These are phyloP conservation scores for Biscogniauxia marginata DNA, from an alignment of 2,329 filamentous ascomycete species.

Conservation along the genomic window DNA sequence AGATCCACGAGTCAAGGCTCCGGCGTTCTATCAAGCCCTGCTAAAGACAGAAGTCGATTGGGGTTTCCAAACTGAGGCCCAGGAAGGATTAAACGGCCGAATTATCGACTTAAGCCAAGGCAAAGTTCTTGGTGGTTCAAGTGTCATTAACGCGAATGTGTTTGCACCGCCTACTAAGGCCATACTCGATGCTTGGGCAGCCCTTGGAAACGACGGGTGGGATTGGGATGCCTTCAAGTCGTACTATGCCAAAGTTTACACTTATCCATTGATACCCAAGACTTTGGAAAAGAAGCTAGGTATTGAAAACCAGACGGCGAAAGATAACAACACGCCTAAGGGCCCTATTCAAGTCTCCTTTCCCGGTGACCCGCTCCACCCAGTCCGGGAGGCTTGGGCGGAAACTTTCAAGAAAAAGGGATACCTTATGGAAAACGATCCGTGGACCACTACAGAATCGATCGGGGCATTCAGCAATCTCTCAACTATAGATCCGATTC, in stretches of 20 bases:
- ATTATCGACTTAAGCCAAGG: conserved; percentile 6
- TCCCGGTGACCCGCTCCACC: conserved; percentile 2
- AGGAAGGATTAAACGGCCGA: conserved; percentile 6
- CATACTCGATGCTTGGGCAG: conserved; percentile 35
- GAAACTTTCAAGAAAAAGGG: conserved; percentile 7
- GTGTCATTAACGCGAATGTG: conserved; percentile 3
- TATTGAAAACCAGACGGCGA: conserved; percentile 5
- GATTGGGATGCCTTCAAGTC: conserved; percentile 33
- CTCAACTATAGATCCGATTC: not conserved
- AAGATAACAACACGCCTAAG: not conserved
- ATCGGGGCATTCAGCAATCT: conserved; percentile 13
- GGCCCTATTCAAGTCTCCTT: conserved; percentile 10
- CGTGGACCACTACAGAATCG: conserved; percentile 6
- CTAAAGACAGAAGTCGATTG: conserved; percentile 10
- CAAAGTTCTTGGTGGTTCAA: conserved; percentile 7
- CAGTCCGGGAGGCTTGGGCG: conserved; percentile 6
- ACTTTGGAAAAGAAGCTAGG: conserved; percentile 4
- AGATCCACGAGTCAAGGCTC: conserved; percentile 13
- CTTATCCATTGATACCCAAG: conserved; percentile 1
- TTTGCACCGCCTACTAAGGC: conserved; percentile 4
- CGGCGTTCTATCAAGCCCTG: conserved; percentile 7
- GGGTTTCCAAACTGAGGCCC: conserved; percentile 8
- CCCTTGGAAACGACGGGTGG: conserved; percentile 39
- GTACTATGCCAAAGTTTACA: conserved; percentile 29
- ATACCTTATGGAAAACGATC: conserved; percentile 7